These are phyloP conservation scores for Cladorrhinum sp. DNA, from an alignment of 2,329 filamentous ascomycete genomes.

Conservation along the genomic window DNA sequence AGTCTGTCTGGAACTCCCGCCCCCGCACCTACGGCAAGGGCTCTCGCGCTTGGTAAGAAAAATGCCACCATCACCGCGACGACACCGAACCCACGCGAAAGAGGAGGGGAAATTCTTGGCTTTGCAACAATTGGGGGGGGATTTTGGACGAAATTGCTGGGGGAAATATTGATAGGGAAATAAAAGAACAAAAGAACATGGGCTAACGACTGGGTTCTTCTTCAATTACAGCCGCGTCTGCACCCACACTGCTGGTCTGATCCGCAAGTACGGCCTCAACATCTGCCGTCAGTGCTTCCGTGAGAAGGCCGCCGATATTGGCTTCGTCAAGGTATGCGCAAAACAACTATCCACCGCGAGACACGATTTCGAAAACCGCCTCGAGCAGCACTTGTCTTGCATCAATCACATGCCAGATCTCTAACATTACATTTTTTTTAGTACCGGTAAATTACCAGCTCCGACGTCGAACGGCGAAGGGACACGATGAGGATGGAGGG, in stretches of 20 bases:
- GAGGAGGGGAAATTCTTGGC: slow-evolving; percentile 4
- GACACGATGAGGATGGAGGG: not conserved
- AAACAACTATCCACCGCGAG: not conserved
- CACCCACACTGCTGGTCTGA: slow-evolving; percentile 97
- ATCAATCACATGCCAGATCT: not conserved
- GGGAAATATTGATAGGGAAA: not conserved
- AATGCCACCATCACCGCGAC: slow-evolving; percentile 3
- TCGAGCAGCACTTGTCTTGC: not conserved
- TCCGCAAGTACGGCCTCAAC: slow-evolving; percentile 99
- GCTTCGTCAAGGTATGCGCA: slow-evolving; percentile 64
- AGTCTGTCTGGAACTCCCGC: slow-evolving; percentile 99
- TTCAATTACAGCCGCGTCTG: slow-evolving; percentile 53
- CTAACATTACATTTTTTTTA: slow-evolving; percentile 12
- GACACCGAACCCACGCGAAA: slow-evolving; percentile 4
- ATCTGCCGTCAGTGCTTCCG: slow-evolving; percentile 78
- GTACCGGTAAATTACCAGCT: slow-evolving; percentile 24
- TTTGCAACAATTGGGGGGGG: no score
- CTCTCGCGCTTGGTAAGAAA: slow-evolving; percentile 77
- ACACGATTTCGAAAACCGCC: not conserved
- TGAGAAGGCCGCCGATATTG: slow-evolving; percentile 70
- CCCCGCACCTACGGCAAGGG: slow-evolving; percentile 97
- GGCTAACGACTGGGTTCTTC: slow-evolving; percentile 16
- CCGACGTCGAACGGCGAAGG: not conserved
- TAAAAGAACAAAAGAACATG: slow-evolving; percentile 22
- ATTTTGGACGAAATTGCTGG: not conserved